Evolutionary conservation across 805 yeast species (phyloP), one percentile per base, ranked within the genome.

Genomic region (Lipomyces chichibuensis): DNA sequence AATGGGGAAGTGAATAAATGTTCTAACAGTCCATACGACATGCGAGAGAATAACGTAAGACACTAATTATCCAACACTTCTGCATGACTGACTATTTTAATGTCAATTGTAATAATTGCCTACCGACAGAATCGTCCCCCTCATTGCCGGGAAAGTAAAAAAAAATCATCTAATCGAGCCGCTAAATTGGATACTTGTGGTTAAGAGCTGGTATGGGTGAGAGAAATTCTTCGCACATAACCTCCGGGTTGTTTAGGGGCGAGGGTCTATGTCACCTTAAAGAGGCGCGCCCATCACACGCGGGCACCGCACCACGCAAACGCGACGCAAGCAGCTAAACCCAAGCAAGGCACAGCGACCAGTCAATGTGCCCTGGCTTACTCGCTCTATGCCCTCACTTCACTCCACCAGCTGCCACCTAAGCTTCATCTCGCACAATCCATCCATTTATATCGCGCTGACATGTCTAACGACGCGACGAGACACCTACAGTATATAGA

Each of bases 391-490:
- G 49, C 49, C 2, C 49, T 17, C 23, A 43, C 14, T n/a, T 2
- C 14, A 37, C 49, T n/a, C 9, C 49, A 17, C 9, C 49, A 43
- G 49, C 49, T 43, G 49, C 23, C 7, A 43, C 49, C 20, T 23
- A 43, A 20, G 49, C n/a, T 17, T 43, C 49, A 43, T 17, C 49
- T 5, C 49, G 49, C 25, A 43, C 49, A 43, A 43, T n/a, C 49
- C 20, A 43, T 43, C 49, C 23, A 17, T 43, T 7, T 17, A 43
- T 43, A 17, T 43, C 20, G 49, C 49, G n/a, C 58, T 37, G 58
- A 17, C 27, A 52, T 35, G 33, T 14, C 51, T 8, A 8, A 35
- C 51, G 61, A 32, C 57, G 60, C 60, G 65, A 29, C 57, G n/a
- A 43, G 9, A 43, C 49, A 13, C 39, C n/a, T 17, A 54, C 33